Evolutionary conservation across 2,329 filamentous ascomycete genomes (phyloP), one percentile per base, ranked within the genome.

Genomic region (Apiospora kogelbergensis): DNA sequence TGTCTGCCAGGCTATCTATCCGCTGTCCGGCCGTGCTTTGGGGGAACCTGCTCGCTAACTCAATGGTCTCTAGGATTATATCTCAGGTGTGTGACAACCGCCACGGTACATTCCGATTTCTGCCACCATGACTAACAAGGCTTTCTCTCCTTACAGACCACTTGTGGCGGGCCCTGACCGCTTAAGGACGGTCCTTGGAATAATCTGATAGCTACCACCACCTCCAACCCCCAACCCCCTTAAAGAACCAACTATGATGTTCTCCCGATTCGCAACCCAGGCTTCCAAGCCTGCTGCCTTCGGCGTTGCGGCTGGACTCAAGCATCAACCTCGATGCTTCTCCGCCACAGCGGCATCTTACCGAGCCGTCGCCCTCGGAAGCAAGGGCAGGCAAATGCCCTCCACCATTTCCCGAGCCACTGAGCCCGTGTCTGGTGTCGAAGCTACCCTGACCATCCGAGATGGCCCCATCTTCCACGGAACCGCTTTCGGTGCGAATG

Each of bases 401-500:
- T 80, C 84, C 44, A 83, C 82, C 69, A 83, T 85, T 72, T 82
- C 85, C 72, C 85, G 85, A 73, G 86, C 89, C 71, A 94, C 86
- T 64, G 79, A 91, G 72, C 89, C 91, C 70, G 89, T 89, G 71
- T 88, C 90, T 63, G 88, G 88, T 77, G 91, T 94, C 76, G 88
- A 93, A 76, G 96, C 96, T 72, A 98, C 96, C 70, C 93, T 99
- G 78, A 98, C 95, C 72, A 97, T 99, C 81, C 92, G 93, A 83
- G 94, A 97, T 84, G 96, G 96, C 71, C 96, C 96, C 60, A 91
- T 98, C 78, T 98, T 97, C 86, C 93, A 94, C 76, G 96, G 96
- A 80, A 97, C 93, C 80, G 97, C 95, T 70, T 99, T 98, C 77
- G 96, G 96, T 77, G 96, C 96, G 78, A 96, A 97, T 81, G 89